phyloP scores from a whole-genome alignment of 495 filamentous ascomycete species.

The Talaromyces adpressus region DNA sequence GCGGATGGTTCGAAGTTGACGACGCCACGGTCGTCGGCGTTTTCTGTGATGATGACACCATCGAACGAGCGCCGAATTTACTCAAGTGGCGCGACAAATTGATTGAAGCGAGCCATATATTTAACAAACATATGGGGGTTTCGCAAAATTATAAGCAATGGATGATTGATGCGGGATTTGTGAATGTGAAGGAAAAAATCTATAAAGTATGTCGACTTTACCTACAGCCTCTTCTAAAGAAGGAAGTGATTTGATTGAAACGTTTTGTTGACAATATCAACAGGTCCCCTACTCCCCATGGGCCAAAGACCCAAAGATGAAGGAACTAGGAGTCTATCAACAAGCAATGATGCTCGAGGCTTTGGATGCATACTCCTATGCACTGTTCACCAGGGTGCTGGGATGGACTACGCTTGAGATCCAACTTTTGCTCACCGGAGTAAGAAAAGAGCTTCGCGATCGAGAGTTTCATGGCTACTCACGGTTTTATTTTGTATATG shows the following conservation, averaged over 20 bases:
- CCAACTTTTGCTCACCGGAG: constrained; percentile 36
- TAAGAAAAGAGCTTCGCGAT: constrained; percentile 38
- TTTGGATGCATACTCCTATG: constrained; percentile 18
- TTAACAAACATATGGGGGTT: constrained; percentile 24
- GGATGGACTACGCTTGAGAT: constrained; percentile 39
- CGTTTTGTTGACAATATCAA: neutral
- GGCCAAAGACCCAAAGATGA: constrained; percentile 25
- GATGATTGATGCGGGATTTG: constrained; percentile 27
- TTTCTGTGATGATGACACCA: constrained; percentile 26
- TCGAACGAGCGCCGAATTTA: constrained; percentile 21
- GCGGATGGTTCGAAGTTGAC: constrained; percentile 35
- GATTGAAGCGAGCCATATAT: constrained; percentile 11
- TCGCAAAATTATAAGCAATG: constrained; percentile 21
- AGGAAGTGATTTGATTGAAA: neutral
- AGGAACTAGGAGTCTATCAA: constrained; percentile 21
- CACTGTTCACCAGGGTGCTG: constrained; percentile 34
- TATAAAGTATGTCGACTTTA: constrained; percentile 14
- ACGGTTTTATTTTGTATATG: constrained; percentile 7
- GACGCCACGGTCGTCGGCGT: constrained; percentile 27
- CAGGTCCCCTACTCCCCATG: constrained; percentile 21
- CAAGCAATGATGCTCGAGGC: constrained; percentile 19
- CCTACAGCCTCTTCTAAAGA: neutral
- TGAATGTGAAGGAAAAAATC: constrained; percentile 21
- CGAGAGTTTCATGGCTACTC: constrained; percentile 31
- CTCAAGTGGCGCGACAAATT: constrained; percentile 19